Conservation (phyloP, 768 basidiomycete species). For the Rhizopogon vulgaris region DNA sequence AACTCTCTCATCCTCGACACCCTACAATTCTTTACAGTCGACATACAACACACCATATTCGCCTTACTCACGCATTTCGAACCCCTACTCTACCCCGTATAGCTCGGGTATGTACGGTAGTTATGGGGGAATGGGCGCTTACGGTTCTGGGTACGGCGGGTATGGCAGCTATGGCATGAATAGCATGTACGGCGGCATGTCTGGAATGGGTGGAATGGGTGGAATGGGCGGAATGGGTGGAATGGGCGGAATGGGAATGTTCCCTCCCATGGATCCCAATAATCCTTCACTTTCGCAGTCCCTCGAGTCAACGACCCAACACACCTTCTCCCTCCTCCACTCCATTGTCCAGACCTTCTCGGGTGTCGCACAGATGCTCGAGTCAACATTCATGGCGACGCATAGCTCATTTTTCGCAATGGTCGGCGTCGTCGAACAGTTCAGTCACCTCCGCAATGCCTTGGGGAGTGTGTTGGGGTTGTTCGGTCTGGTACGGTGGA, state of each 20-base stretch:
- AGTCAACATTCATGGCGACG: slow-evolving; percentile 95
- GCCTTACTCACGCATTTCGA: slow-evolving; percentile 30
- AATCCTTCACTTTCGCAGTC: slow-evolving; percentile 75
- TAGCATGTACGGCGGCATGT: slow-evolving; percentile 35
- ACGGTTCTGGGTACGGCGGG: slow-evolving; percentile 31
- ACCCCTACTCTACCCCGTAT: slow-evolving; percentile 30
- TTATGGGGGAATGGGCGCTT: slow-evolving; percentile 38
- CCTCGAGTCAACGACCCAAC: slow-evolving; percentile 83
- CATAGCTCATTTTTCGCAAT: slow-evolving; percentile 94
- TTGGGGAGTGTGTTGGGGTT: slow-evolving; percentile 90
- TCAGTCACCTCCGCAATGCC: slow-evolving; percentile 85
- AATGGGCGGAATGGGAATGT: slow-evolving; percentile 34
- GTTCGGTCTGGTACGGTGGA: slow-evolving; percentile 86
- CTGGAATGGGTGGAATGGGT: slow-evolving; percentile 20
- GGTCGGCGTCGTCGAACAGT: slow-evolving; percentile 95
- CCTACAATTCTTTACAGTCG: slow-evolving; percentile 34
- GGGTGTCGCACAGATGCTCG: slow-evolving; percentile 95
- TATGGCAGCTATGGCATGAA: slow-evolving; percentile 46
- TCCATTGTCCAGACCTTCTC: slow-evolving; percentile 93
- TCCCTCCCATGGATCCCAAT: slow-evolving; percentile 40
- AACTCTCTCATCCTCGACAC: slow-evolving; percentile 33
- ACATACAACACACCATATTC: slow-evolving; percentile 43
- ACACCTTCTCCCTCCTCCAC: slow-evolving; percentile 90
- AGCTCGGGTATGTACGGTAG: slow-evolving; percentile 27
- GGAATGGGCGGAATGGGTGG: slow-evolving; percentile 25